These are phyloP conservation scores for Salix udensis DNA, from an alignment of 345 rosid species.

Conservation along the genomic window DNA sequence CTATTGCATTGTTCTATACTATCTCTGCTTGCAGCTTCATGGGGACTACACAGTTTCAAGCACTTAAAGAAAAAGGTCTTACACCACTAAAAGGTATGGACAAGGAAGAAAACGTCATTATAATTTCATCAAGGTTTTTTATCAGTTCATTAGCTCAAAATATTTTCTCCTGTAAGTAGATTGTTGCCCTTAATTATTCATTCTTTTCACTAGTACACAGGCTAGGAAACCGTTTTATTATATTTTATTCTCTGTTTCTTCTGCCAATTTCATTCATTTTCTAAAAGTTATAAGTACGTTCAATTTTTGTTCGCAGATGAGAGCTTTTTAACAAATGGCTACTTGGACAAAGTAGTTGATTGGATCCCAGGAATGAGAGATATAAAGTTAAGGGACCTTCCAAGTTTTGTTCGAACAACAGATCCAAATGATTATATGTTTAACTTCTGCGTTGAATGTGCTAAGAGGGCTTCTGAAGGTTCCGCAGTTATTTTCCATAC, in stretches of 20 bases:
- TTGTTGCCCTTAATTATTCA: too few species aligned
- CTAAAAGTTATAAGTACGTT: neutral
- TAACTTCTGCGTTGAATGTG: constrained; percentile 4
- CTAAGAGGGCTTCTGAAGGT: constrained; percentile 13
- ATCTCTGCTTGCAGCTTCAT: neutral
- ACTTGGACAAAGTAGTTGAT: neutral
- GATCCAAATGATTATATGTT: constrained; percentile 27
- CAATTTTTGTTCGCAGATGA: neutral
- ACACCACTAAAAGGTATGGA: neutral
- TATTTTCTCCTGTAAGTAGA: too few species aligned
- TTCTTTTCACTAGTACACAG: too few species aligned
- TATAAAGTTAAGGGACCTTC: neutral
- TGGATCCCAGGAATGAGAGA: neutral
- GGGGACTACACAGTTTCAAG: neutral
- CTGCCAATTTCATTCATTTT: too few species aligned
- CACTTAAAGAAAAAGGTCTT: neutral
- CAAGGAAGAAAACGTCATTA: neutral
- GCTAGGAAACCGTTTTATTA: too few species aligned
- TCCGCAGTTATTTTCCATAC: constrained; percentile 35
- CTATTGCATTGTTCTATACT: neutral
- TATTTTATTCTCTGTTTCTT: too few species aligned
- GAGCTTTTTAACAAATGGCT: neutral
- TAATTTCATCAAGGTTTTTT: neutral
- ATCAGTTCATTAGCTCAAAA: too few species aligned
- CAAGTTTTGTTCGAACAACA: constrained; percentile 22